Evolutionary conservation across 768 basidiomycete genomes (phyloP), one percentile per base, ranked within the genome.

Genomic region (Panus rudis): DNA sequence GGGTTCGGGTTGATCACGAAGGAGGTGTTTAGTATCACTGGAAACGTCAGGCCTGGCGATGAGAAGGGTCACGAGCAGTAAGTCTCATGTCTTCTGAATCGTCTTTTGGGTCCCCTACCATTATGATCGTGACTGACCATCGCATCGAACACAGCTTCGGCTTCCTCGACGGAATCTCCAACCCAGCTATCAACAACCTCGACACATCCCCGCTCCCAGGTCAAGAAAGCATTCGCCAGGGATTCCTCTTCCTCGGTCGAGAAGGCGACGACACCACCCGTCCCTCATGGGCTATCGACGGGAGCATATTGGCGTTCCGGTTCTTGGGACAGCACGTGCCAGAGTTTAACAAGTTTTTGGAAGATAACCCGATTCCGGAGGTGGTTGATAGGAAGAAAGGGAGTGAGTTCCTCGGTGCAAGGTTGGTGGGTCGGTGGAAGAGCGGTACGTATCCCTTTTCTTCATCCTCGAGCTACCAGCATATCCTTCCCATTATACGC

Each of bases 81-180:
- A 39, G 47, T 16, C 10, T 6, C 21, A 7, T 40, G n/a, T 14
- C 14, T 46, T 26, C 35, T 19, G 17, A 11, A 37, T 19, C 13
- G 13, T 12, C 13, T 37, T 37, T 13, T 19, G 13, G 11, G 23
- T 39, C 17, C 8, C 42, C 22, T 20, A 26, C 5, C 30, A 7
- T 10, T 14, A 21, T n/a, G 8, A 11, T 7, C 31, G 20, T 32
- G 6, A 8, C 31, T n/a, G 27, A 6, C 23, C 21, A 16, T 13
- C 35, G 11, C 12, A 12, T 19, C 12, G 11, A 6, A 2, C 26
- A 48, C 51, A 54, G n/a, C 48, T 58, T 58, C 26, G 56, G 56
- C 3, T 58, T 40, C 37, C 33, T 51, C n/a, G 57, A 58, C 35
- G 57, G 57, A 31, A 52, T 58, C 30, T 43, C 45, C 14, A 43